These are phyloP conservation scores for Phytophthora pistaciae DNA, from an alignment of 352 stramenopile genomes.

Conservation along the genomic window DNA sequence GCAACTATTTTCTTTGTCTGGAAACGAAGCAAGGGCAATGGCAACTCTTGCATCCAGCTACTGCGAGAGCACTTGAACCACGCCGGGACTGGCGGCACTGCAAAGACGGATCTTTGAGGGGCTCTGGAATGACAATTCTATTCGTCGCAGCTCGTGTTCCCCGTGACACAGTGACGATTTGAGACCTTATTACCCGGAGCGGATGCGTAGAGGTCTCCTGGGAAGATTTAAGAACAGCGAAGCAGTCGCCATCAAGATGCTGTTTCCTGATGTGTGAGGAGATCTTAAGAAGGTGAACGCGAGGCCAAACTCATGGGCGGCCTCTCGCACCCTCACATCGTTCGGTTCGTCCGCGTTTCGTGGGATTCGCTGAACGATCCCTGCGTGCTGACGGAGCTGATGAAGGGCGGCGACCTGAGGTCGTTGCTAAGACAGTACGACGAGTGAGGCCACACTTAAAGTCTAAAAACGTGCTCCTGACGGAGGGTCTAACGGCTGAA, in stretches of 20 bases:
- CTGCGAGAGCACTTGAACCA: neutral
- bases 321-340: neutral
- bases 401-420: neutral
- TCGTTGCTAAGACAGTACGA: neutral
- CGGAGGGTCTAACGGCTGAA: neutral
- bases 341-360: neutral
- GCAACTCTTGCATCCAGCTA: neutral
- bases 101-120: neutral
- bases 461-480: neutral
- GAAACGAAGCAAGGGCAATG: neutral
- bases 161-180: neutral
- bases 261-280: neutral
- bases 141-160: conserved; percentile 7
- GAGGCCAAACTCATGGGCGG: neutral
- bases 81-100: neutral
- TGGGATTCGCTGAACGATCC: neutral
- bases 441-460: neutral
- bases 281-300: neutral
- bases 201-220: neutral
- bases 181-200: conserved; percentile 28
- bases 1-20: neutral
- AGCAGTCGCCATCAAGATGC: neutral
- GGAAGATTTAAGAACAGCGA: neutral
- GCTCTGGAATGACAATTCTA: conserved; percentile 1
- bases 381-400: neutral